A percentile compares a stretch with the other conserved stretches of the same genome.
Evolutionary conservation across 306 rosid genomes (phyloP).

Genomic region (Lithocarpus polystachyus): DNA sequence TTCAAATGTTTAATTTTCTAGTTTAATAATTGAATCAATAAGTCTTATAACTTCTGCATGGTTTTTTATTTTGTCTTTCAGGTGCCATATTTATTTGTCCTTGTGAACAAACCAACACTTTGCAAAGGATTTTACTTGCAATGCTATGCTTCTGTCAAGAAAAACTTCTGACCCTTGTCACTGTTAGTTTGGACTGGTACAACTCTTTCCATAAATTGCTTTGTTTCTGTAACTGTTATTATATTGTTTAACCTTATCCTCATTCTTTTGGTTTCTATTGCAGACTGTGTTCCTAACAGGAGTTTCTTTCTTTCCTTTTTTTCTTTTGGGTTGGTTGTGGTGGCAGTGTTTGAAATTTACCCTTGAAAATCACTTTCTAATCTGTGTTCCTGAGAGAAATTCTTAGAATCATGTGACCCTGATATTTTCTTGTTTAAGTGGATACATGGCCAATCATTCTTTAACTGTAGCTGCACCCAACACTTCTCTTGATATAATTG

Average conservation of each 20-base stretch:
- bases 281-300: constrained; percentile 31
- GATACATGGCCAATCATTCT: constrained; percentile 71
- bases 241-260: constrained; percentile 14
- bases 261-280: constrained; percentile 19
- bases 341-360: constrained; percentile 29
- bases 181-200: constrained; percentile 8
- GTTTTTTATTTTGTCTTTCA: constrained; percentile 12
- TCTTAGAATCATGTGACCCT: constrained; percentile 47
- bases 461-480: constrained; percentile 39
- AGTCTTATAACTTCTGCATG: constrained; percentile 8
- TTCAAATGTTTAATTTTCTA: neutral
- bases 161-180: neutral
- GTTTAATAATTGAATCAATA: neutral
- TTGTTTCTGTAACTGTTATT: neutral
- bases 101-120: constrained; percentile 13
- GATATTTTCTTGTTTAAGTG: constrained; percentile 29
- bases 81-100: constrained; percentile 13
- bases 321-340: constrained; percentile 10
- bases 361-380: constrained; percentile 29
- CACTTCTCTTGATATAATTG: constrained; percentile 40
- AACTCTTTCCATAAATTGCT: neutral
- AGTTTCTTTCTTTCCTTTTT: constrained; percentile 9
- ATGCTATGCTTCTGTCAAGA: neutral
- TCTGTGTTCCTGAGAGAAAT: constrained; percentile 37
- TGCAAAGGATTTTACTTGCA: constrained; percentile 6